A percentile compares a stretch with the other conserved stretches of the same genome.
Evolutionary conservation across 2,329 filamentous ascomycete genomes (phyloP).

Genomic region (Graphiopsis chlorocephala): DNA sequence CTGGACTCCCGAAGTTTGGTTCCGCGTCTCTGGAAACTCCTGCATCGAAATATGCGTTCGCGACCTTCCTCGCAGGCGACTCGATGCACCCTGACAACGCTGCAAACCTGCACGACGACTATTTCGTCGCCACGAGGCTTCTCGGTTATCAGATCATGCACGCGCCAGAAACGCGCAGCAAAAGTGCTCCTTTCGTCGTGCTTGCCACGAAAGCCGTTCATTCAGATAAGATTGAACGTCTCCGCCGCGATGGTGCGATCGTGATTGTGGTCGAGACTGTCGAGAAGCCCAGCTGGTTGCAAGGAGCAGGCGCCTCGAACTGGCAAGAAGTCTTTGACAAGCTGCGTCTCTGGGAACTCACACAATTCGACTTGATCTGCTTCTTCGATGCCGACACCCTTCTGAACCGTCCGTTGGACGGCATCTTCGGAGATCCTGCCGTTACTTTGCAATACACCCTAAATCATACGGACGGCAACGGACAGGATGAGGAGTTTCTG

Average conservation of each 20-base stretch:
- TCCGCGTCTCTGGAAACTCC: no score
- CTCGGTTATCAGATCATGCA: no score
- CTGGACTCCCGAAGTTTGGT: no score
- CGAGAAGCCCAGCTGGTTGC: conserved; percentile 9
- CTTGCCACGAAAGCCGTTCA: not conserved
- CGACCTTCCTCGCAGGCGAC: no score
- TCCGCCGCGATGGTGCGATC: conserved; percentile 29
- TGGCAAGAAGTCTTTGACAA: conserved; percentile 40
- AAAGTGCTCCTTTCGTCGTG: no score
- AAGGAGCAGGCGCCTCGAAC: not conserved
- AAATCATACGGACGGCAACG: not conserved
- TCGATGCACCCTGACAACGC: no score
- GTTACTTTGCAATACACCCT: not conserved
- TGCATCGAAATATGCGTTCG: no score
- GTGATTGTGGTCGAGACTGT: conserved; percentile 22
- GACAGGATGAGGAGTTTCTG: not conserved
- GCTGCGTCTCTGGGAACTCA: conserved; percentile 39
- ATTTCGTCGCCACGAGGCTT: no score
- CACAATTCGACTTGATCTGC: conserved; percentile 35
- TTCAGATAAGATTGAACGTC: conserved; percentile 24
- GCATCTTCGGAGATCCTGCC: conserved; percentile 5
- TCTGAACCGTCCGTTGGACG: conserved; percentile 30
- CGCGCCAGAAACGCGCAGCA: no score
- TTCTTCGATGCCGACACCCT: conserved; percentile 37
- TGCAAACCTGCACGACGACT: no score